Conservation (phyloP, 177 flowering plant genomes). For the Tripterygium wilfordii region DNA sequence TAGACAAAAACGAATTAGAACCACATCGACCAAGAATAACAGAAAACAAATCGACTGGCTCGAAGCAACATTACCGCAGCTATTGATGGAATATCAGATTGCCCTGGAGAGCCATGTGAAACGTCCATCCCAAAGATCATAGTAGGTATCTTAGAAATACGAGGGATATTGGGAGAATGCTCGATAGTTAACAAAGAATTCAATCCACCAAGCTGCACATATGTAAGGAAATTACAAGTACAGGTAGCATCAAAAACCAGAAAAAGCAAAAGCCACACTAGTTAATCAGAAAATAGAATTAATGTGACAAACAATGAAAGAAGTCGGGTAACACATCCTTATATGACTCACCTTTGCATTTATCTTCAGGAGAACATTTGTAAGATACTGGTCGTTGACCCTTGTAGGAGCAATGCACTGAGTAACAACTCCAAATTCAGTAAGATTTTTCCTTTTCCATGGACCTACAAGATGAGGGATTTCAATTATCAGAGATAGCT, state of each 20-base stretch:
- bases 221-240: not conserved
- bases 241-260: not conserved
- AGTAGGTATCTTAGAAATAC: conserved; percentile 63
- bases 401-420: conserved; percentile 76
- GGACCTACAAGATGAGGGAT: conserved; percentile 48
- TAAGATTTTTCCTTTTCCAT: conserved; percentile 72
- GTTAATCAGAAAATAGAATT: not conserved
- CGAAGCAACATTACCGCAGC: conserved; percentile 56
- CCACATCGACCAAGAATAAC: not conserved
- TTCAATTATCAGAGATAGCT: not conserved
- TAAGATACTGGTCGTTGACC: conserved; percentile 80
- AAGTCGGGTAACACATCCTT: too few species aligned
- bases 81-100: conserved; percentile 81
- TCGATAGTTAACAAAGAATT: conserved; percentile 66
- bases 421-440: conserved; percentile 70
- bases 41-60: not conserved
- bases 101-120: conserved; percentile 96
- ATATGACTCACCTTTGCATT: conserved; percentile 87
- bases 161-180: conserved; percentile 37
- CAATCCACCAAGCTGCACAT: conserved; percentile 76
- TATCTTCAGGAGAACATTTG: conserved; percentile 79
- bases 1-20: too few species aligned
- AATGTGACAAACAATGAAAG: not conserved
- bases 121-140: conserved; percentile 96
- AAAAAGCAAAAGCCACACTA: too few species aligned